Evolutionary conservation across 352 stramenopile species (phyloP).

Genomic region (Pythium dissimile): DNA sequence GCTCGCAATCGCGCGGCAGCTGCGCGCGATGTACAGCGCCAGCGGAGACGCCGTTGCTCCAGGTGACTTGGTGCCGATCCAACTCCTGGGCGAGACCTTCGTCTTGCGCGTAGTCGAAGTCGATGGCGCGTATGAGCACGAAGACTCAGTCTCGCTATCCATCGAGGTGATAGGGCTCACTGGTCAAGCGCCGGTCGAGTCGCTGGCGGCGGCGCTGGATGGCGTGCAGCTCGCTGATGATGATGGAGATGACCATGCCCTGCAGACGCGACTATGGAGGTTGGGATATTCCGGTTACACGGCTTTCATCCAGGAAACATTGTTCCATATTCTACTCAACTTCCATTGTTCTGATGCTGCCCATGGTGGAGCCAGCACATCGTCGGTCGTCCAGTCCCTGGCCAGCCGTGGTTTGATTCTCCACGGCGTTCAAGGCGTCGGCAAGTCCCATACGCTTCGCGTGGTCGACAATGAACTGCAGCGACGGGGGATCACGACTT

Average conservation of each 20-base stretch:
- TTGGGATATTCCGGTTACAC: slow-evolving; percentile 54
- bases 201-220: background rate
- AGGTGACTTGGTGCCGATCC: slow-evolving; percentile 34
- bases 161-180: background rate
- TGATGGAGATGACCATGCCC: slow-evolving; percentile 12
- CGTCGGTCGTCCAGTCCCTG: slow-evolving; percentile 14
- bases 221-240: slow-evolving; percentile 8
- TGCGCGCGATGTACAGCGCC: slow-evolving; percentile 11
- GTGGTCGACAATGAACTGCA: slow-evolving; percentile 27
- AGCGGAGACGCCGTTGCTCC: background rate
- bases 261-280: slow-evolving; percentile 27
- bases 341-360: background rate
- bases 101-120: slow-evolving; percentile 37
- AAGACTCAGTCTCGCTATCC: slow-evolving; percentile 14
- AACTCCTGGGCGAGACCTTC: slow-evolving; percentile 47
- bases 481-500: slow-evolving; percentile 11
- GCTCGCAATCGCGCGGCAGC: slow-evolving; percentile 32
- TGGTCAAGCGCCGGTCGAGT: slow-evolving; percentile 5
- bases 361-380: background rate
- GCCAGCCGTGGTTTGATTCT: slow-evolving; percentile 54
- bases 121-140: background rate
- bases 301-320: slow-evolving; percentile 39
- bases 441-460: slow-evolving; percentile 53
- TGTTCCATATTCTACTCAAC: slow-evolving; percentile 55
- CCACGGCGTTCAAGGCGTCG: slow-evolving; percentile 58